These are phyloP conservation scores for Lachnellula suecica DNA, from an alignment of 2,329 filamentous ascomycete species.

Conservation along the genomic window DNA sequence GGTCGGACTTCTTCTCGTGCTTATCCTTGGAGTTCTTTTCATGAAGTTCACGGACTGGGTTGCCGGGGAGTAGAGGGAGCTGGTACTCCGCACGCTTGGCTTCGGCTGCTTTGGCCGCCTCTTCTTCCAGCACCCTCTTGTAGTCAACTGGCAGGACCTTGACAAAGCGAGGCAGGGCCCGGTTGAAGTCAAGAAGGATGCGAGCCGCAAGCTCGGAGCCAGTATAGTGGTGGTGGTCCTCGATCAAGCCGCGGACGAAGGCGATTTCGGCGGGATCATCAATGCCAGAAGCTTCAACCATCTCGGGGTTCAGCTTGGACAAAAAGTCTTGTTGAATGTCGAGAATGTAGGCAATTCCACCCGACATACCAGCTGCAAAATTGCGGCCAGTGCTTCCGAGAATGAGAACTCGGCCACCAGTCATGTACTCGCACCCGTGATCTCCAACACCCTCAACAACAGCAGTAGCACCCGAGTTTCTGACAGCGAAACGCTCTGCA, in stretches of 20 bases:
- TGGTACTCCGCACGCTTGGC: conserved; percentile 83
- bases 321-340: conserved; percentile 88
- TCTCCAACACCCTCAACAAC: conserved; percentile 96
- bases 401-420: conserved; percentile 84
- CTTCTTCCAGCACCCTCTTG: conserved; percentile 86
- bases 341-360: conserved; percentile 92
- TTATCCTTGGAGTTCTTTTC: conserved; percentile 57
- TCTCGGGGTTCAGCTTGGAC: conserved; percentile 93
- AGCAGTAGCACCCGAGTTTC: conserved; percentile 94
- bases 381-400: conserved; percentile 90
- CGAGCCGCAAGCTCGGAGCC: conserved; percentile 92
- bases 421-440: conserved; percentile 99
- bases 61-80: conserved; percentile 72
- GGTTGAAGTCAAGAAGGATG: conserved; percentile 92
- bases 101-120: conserved; percentile 80
- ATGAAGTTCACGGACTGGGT: conserved; percentile 51
- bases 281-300: conserved; percentile 86
- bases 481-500: conserved; percentile 93
- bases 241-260: conserved; percentile 85
- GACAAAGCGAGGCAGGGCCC: conserved; percentile 84
- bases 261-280: conserved; percentile 88
- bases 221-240: conserved; percentile 97
- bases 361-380: conserved; percentile 98
- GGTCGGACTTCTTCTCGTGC: conserved; percentile 67
- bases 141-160: conserved; percentile 95